Evolutionary conservation across 306 rosid genomes (phyloP), one percentile per base, ranked within the genome.

Genomic region (Castanospermum australe): DNA sequence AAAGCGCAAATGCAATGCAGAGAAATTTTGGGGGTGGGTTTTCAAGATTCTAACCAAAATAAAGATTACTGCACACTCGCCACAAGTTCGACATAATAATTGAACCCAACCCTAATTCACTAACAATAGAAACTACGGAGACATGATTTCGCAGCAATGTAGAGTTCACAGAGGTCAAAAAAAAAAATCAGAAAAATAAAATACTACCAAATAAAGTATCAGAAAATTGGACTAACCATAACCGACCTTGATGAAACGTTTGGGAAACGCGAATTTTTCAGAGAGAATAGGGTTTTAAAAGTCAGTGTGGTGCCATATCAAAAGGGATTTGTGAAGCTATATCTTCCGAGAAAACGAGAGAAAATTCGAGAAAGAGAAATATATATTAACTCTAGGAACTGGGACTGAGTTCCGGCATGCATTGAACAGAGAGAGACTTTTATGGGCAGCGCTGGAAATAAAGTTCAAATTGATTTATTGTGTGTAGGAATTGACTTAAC

Each of bases 21-120:
- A n/a, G 9, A 15, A 68, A 25, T 10, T 5, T 36, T 38, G 17
- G 21, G 47, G 6, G 50, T 38, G 17, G 21, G 47, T 11, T 62
- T 75, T 32, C n/a, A 20, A 33, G 21, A 22, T 21, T 21, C 38
- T 24, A 25, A 57, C 64, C 39, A 42, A 17, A 22, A 15, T 10
- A 32, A 5, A 62, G 21, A 62, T 35, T 32, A 33, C 56, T 8
- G n/a, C 42, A 1, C 38, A 50, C 50, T 24, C 56, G 12, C 28
- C 5, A n/a, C 21, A 35, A 32, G n/a, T 8, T 11, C 32, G 10
- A 47, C 41, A 24, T 2, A 2, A 11, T 21, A 21, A 13, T 51
- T 42, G n/a, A 13, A 67, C 67, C 67, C 14, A 67, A 78, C 82
- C 81, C 76, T 78, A 78, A 67, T 20, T 41, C 15, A 41, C 18